phyloP scores from a whole-genome alignment of 2,329 filamentous ascomycete genomes.

The Fusarium udum region DNA sequence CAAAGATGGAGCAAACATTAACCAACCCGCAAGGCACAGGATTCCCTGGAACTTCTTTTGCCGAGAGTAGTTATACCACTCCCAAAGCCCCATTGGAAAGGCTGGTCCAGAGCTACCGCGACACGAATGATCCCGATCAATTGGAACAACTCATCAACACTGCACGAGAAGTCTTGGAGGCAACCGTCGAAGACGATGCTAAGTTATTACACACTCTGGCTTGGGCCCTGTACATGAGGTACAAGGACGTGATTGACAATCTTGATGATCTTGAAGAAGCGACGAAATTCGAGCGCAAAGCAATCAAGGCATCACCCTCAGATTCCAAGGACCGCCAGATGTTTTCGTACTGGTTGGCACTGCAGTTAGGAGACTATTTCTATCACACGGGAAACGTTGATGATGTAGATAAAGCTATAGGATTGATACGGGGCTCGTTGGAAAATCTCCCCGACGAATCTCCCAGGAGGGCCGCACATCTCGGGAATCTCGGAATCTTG shows the following conservation, averaged over 20 bases:
- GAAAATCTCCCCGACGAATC: rapidly evolving
- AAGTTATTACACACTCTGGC: not conserved
- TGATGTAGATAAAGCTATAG: not conserved
- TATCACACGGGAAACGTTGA: not conserved
- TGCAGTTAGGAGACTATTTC: not conserved
- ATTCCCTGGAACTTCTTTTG: rapidly evolving
- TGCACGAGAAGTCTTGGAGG: not conserved
- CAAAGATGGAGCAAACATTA: rapidly evolving
- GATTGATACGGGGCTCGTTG: not conserved
- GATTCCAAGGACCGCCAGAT: not conserved
- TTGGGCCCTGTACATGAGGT: not conserved
- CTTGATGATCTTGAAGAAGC: not conserved
- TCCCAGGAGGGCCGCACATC: rapidly evolving
- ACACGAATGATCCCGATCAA: not conserved
- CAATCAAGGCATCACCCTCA: not conserved
- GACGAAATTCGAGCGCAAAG: not conserved
- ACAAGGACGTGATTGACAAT: not conserved
- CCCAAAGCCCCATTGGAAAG: rapidly evolving
- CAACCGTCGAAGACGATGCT: rapidly evolving
- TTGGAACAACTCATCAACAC: not conserved
- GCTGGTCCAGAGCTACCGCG: not conserved
- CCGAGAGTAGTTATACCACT: no score
- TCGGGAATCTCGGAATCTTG: not conserved
- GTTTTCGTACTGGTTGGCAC: not conserved
- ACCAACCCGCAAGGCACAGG: rapidly evolving